A percentile compares a stretch with the other conserved stretches of the same genome.
These are phyloP conservation scores for Sergeia podlipaevii DNA, from an alignment of 208 protist genomes.

Conservation along the genomic window DNA sequence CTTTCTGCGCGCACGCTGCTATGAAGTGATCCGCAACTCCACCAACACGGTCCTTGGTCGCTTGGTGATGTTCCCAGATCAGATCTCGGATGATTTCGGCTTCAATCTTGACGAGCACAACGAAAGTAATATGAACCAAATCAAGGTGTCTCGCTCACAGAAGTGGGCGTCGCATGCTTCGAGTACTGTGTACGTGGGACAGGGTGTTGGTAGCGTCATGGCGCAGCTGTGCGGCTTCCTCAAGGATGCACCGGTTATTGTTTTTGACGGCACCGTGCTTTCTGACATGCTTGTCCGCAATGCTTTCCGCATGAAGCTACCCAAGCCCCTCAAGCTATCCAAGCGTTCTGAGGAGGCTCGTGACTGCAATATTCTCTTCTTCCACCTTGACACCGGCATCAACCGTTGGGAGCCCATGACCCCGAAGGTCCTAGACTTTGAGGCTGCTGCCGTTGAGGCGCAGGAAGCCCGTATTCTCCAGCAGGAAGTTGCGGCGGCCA, in stretches of 20 bases:
- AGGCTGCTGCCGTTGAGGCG: conserved; percentile 3
- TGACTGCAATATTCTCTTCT: conserved; percentile 28
- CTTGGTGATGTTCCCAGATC: conserved; percentile 32
- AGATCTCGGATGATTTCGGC: conserved; percentile 53
- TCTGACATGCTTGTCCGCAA: conserved; percentile 31
- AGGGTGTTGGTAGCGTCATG: conserved; percentile 37
- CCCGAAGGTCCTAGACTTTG: too few species aligned
- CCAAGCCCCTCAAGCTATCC: conserved; percentile 17
- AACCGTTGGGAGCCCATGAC: conserved; percentile 12
- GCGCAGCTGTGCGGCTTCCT: conserved; percentile 34
- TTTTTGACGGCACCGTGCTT: conserved; percentile 39
- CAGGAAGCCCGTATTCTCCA: conserved; percentile 2
- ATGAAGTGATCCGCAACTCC: conserved; percentile 26
- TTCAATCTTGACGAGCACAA: conserved; percentile 54
- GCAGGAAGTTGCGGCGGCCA: background rate
- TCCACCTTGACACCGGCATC: conserved; percentile 14
- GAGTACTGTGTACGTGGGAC: conserved; percentile 43
- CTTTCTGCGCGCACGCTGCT: conserved; percentile 40
- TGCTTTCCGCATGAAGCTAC: conserved; percentile 19
- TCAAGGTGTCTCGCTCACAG: conserved; percentile 16
- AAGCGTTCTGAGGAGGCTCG: conserved; percentile 14
- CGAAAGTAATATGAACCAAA: conserved; percentile 30
- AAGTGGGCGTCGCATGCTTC: conserved; percentile 9
- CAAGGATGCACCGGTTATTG: conserved; percentile 20
- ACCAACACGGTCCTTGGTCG: conserved; percentile 26